Evolutionary conservation across 1,284 basidiomycete genomes (phyloP).

Genomic region (Amylostereum chailletii): DNA sequence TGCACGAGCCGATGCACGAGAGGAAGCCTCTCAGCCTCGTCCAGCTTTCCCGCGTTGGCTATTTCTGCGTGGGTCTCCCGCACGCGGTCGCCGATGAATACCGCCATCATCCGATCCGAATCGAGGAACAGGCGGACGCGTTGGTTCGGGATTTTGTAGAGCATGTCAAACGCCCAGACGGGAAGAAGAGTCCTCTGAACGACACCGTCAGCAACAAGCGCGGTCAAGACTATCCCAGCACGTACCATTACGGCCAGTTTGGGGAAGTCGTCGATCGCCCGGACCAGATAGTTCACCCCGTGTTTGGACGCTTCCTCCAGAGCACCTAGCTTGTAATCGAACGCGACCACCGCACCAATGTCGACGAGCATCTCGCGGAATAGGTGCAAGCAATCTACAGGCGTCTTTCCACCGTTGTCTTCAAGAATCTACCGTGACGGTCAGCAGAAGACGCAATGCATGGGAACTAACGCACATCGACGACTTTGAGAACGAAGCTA

Average conservation of each 20-base stretch:
- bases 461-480: conserved; percentile 4
- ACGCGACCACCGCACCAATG: conserved; percentile 7
- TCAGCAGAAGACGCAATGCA: too few species aligned
- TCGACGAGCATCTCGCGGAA: conserved; percentile 14
- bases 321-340: conserved; percentile 7
- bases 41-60: neutral
- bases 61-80: neutral
- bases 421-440: neutral
- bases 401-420: neutral
- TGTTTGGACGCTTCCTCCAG: conserved; percentile 5
- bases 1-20: neutral
- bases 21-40: neutral
- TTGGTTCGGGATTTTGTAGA: neutral
- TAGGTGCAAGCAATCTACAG: conserved; percentile 12
- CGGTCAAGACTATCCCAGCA: neutral
- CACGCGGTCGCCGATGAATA: neutral
- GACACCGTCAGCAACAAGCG: neutral
- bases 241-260: neutral
- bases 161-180: neutral
- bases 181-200: neutral
- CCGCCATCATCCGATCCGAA: neutral
- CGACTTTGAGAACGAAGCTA: conserved; percentile 4
- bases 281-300: neutral
- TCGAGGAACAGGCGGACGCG: neutral
- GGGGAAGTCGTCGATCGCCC: neutral